Evolutionary conservation across 306 rosid genomes (phyloP), one percentile per base, ranked within the genome.

Genomic region (Oxytropis ochrocephala): DNA sequence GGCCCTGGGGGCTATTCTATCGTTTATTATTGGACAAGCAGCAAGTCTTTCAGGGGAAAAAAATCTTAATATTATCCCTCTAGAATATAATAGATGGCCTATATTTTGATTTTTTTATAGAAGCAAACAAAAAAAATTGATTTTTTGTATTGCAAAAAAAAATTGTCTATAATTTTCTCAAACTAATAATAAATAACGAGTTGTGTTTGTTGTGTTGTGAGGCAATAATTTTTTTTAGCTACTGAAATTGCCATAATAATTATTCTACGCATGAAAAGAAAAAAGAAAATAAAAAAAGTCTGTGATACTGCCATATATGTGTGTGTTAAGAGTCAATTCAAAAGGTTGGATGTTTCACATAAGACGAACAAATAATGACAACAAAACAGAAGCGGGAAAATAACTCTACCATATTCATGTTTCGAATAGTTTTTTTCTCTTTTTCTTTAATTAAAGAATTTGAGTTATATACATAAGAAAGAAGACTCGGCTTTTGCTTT

Each of bases 291-390:
- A 38, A 21, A 13, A 47, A 32, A 18, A 70, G 62, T 48, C 66
- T 51, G 49, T 24, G 16, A 67, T 72, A 53, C 35, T 68, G 50
- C 38, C 52, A 55, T 60, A 7, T 55, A 56, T 61, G 5, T 56
- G 56, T 32, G 14, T 58, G 35, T 24, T 11, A 41, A 42, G 30
- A 53, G 59, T 67, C 53, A 38, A 46, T 67, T 62, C 11, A 66
- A 76, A 64, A 81, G 68, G 62, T 19, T 61, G 51, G 11, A 18
- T 73, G 82, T 58, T 56, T 63, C 77, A 10, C 12, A 74, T 21
- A 56, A 73, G 77, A 68, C 76, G 21, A 11, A 58, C 81, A 77
- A 62, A 49, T 67, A 73, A 73, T 46, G 85, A 64, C 85, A 81
- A 72, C 16, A 67, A 61, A 57, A 49, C 11, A 35, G 29, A 46